phyloP scores from a whole-genome alignment of 2,329 filamentous ascomycete genomes.

The Gaeumannomyces tritici region DNA sequence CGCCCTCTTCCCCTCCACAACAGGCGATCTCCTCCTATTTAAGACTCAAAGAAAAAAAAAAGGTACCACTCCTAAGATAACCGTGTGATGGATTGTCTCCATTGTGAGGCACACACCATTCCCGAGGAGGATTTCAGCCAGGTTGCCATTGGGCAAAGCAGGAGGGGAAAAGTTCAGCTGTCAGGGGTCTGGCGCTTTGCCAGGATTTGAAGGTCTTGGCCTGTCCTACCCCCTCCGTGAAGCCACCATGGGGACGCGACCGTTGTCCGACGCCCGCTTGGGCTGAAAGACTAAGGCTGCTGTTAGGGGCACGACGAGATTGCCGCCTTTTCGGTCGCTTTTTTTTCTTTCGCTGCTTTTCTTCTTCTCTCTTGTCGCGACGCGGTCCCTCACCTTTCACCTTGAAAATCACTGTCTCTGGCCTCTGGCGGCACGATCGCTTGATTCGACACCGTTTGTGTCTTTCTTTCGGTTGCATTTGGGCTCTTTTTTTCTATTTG shows the following conservation, averaged over 20 bases:
- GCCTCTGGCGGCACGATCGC: background rate
- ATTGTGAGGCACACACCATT: background rate
- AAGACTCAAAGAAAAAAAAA: background rate
- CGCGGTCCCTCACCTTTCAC: background rate
- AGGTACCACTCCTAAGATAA: too few relatives aligned
- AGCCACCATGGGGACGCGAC: background rate
- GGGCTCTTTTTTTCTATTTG: too few relatives aligned
- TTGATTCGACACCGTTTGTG: too few relatives aligned
- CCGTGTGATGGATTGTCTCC: background rate
- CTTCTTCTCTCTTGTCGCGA: background rate
- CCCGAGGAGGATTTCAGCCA: background rate
- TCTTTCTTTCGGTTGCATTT: too few relatives aligned
- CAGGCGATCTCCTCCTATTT: background rate
- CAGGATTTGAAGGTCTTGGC: background rate
- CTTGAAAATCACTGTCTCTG: background rate
- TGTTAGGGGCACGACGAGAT: background rate
- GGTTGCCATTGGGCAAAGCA: background rate
- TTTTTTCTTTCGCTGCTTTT: background rate
- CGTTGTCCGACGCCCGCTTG: background rate
- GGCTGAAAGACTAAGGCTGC: background rate
- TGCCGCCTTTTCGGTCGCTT: background rate
- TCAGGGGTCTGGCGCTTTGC: background rate
- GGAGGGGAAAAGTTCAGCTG: background rate
- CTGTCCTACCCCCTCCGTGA: background rate
- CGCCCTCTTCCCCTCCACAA: background rate